Base-by-base conservation (phyloP, 495 filamentous ascomycete species). In the Staphylotrichum tortipilum region DNA sequence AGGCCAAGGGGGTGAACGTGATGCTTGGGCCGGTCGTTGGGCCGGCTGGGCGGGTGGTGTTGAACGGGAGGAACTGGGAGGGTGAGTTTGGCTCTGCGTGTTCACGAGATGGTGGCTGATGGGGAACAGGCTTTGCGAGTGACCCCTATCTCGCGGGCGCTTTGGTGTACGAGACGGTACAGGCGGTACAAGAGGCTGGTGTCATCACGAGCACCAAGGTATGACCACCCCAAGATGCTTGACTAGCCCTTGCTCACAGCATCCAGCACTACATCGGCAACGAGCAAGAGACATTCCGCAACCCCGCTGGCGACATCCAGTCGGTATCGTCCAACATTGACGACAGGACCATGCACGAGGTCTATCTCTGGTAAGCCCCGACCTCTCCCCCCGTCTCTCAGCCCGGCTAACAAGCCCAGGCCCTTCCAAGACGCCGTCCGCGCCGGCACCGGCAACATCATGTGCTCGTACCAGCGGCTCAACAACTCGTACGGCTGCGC, bases 381-480 rank as follows among this genome's bases (percentile, higher is more conserved):
- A 2, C 58, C 4, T 21, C 18, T 14, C 26, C 7, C 26, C 14
- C 31, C 48, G 52, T 34, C 59, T 44, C 24, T 57, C 14, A 45
- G n/a, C 18, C 11, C n/a, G n/a, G n/a, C n/a, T n/a, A n/a, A n/a
- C n/a, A n/a, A n/a, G n/a, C 1, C 12, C 24, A 73, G 70, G 71
- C 80, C 81, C 0, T 88, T 86, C 62, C 75, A 77, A 26, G 77
- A 86, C 54, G 79, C 81, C 0, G 75, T 84, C 1, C 73, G 73
- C 29, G 81, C 84, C 1, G 75, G 78, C 6, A 77, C 73, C 3
- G 80, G 74, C 1, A 77, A 70, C 38, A 68, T 85, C 36, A 86
- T 86, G 81, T 86, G 82, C 64, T 82, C 79, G 4, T 88, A 88
- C 53, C 76, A 85, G 39, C 73, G 80, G 8, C 44, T 86, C 28